Percentiles rank a stretch among this genome's conserved stretches.
Evolutionary conservation across 129 eudicot species (phyloP).

Genomic region (Lonicera japonica): DNA sequence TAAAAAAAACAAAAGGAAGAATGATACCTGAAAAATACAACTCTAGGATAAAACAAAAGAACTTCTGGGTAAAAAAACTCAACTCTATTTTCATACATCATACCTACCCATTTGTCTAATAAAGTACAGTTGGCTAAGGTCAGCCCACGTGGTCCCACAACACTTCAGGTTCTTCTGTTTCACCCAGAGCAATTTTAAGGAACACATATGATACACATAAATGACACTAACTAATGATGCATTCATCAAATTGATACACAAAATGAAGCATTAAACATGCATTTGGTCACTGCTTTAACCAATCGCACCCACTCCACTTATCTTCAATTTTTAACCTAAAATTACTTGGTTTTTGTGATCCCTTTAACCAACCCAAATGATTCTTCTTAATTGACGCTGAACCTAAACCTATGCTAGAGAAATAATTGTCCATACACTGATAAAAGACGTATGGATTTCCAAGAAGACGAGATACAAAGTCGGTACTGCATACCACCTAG

Average conservation of each 20-base stretch:
- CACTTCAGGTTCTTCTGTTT: background rate
- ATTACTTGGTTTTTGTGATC: too few relatives aligned
- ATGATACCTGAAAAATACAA: background rate
- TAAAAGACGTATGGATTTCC: background rate
- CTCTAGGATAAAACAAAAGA: background rate
- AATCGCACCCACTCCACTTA: background rate
- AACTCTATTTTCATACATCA: background rate
- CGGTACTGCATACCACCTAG: too few relatives aligned
- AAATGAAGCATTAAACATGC: background rate
- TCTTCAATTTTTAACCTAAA: too few relatives aligned
- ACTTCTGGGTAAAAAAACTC: background rate
- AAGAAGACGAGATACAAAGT: background rate
- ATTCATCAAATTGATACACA: too few relatives aligned
- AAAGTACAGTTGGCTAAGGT: background rate
- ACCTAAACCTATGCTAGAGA: slow-evolving; percentile 2
- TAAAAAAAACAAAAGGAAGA: background rate
- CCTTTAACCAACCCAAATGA: too few relatives aligned
- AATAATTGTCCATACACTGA: slow-evolving; percentile 2
- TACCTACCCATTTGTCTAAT: too few relatives aligned
- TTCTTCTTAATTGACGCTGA: background rate
- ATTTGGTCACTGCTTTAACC: too few relatives aligned
- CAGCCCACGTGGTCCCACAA: background rate
- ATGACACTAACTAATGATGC: too few relatives aligned
- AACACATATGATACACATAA: too few relatives aligned
- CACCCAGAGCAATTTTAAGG: background rate